Conservation (phyloP, 192 early-diverging fungal species). For the Dispira parvispora region DNA sequence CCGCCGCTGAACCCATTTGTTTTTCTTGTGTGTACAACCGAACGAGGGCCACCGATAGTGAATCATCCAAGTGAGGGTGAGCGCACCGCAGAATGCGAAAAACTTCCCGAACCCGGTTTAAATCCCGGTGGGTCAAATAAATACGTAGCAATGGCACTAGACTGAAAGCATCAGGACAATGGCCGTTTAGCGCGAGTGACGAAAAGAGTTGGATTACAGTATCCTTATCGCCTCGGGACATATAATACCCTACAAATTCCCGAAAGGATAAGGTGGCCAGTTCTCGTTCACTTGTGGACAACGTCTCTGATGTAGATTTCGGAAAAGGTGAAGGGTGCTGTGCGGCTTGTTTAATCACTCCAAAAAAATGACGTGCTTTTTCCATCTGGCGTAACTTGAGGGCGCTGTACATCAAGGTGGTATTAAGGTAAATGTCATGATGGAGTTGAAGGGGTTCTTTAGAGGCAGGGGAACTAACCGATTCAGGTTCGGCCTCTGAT, state of each 20-base stretch:
- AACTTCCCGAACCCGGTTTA: neutral
- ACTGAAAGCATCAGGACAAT: neutral
- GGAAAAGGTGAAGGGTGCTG: neutral
- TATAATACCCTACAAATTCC: neutral
- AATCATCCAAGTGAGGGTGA: neutral
- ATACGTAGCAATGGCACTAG: neutral
- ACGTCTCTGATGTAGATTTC: neutral
- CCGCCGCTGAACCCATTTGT: no score
- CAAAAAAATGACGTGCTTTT: neutral
- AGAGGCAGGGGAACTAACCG: neutral
- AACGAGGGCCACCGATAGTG: neutral
- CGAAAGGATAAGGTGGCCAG: neutral
- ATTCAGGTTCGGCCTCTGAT: neutral
- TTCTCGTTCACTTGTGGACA: neutral
- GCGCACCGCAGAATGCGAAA: neutral
- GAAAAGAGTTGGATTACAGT: neutral
- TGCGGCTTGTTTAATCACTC: neutral
- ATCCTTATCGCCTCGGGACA: neutral
- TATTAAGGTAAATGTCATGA: neutral
- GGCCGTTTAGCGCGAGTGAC: neutral
- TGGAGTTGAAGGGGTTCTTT: neutral
- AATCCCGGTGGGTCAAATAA: constrained; percentile 4
- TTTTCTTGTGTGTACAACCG: neutral
- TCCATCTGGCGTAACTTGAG: neutral
- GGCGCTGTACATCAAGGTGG: neutral